Evolutionary conservation across 2,329 filamentous ascomycete species (phyloP).

Genomic region (Tolypocladium ovalisporum): DNA sequence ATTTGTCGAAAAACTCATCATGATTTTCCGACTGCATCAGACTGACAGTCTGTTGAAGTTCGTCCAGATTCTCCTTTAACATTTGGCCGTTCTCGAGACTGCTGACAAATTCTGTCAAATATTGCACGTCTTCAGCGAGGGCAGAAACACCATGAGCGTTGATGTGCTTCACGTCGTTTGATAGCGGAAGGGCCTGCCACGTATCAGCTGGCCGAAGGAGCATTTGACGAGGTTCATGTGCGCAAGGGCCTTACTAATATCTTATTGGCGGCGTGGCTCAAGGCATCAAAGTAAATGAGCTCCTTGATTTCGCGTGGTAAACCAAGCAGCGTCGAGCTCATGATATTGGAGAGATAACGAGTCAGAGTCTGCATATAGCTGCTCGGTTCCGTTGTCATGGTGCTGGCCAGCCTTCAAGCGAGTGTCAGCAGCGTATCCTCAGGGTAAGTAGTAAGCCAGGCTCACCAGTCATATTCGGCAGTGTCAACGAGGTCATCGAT

Average conservation of each 20-base stretch:
- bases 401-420: slow-evolving; percentile 35
- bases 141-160: slow-evolving; percentile 76
- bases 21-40: slow-evolving; percentile 80
- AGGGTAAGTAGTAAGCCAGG: slow-evolving; percentile 9
- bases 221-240: not conserved
- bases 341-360: slow-evolving; percentile 86
- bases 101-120: slow-evolving; percentile 77
- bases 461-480: slow-evolving; percentile 86
- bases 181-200: slow-evolving; percentile 59
- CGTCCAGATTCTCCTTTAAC: slow-evolving; percentile 78
- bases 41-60: slow-evolving; percentile 84
- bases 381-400: slow-evolving; percentile 60
- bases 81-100: slow-evolving; percentile 77
- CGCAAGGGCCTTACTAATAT: slow-evolving; percentile 47
- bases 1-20: slow-evolving; percentile 95
- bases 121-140: slow-evolving; percentile 71
- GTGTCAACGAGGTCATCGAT: slow-evolving; percentile 96
- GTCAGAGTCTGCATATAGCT: slow-evolving; percentile 95
- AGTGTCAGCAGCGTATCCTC: not conserved
- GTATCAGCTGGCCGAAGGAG: slow-evolving; percentile 6
- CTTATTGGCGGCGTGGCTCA: slow-evolving; percentile 79
- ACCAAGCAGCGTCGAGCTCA: slow-evolving; percentile 86
- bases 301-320: slow-evolving; percentile 95
- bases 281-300: slow-evolving; percentile 92
- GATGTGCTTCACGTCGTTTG: slow-evolving; percentile 70